These are phyloP conservation scores for Exutisphaerella laricina DNA, from an alignment of 2,329 filamentous ascomycete genomes.

Conservation along the genomic window DNA sequence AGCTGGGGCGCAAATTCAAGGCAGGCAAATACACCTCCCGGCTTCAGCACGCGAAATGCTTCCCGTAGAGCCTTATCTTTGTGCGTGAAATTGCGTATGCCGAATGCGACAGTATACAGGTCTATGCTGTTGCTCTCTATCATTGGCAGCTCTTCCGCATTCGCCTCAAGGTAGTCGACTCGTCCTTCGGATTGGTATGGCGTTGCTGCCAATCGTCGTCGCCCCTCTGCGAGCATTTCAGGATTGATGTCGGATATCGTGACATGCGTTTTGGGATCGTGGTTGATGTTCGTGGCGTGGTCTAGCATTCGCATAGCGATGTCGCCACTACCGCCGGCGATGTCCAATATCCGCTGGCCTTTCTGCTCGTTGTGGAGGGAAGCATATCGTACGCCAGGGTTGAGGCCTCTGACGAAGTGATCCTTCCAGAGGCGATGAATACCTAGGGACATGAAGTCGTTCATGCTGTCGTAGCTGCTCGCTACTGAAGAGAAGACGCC, in stretches of 20 bases:
- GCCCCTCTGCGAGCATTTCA: conserved; percentile 85
- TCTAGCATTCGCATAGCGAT: conserved; percentile 95
- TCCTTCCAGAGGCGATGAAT: conserved; percentile 98
- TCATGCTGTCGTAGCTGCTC: conserved; percentile 94
- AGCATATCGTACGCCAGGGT: conserved; percentile 62
- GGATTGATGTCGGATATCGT: conserved; percentile 96
- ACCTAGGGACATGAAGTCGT: conserved; percentile 97
- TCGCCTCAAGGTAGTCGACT: conserved; percentile 76
- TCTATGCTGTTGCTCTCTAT: conserved; percentile 72
- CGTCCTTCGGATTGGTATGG: conserved; percentile 52
- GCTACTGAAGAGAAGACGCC: conserved; percentile 94
- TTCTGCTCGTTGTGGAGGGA: conserved; percentile 32
- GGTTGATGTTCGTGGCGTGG: conserved; percentile 74
- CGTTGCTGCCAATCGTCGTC: conserved; percentile 64
- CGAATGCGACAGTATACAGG: conserved; percentile 95
- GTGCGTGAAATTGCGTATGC: conserved; percentile 94
- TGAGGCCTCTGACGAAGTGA: conserved; percentile 86
- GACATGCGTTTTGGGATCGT: conserved; percentile 73
- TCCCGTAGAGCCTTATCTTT: conserved; percentile 77
- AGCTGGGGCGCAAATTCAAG: conserved; percentile 85
- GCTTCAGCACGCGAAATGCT: conserved; percentile 82
- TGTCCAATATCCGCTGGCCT: conserved; percentile 78
- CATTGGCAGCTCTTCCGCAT: conserved; percentile 68
- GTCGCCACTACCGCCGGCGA: conserved; percentile 94
- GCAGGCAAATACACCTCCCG: conserved; percentile 92